Base-by-base conservation (phyloP, 2,329 filamentous ascomycete species). In the Metarhizium rileyi region DNA sequence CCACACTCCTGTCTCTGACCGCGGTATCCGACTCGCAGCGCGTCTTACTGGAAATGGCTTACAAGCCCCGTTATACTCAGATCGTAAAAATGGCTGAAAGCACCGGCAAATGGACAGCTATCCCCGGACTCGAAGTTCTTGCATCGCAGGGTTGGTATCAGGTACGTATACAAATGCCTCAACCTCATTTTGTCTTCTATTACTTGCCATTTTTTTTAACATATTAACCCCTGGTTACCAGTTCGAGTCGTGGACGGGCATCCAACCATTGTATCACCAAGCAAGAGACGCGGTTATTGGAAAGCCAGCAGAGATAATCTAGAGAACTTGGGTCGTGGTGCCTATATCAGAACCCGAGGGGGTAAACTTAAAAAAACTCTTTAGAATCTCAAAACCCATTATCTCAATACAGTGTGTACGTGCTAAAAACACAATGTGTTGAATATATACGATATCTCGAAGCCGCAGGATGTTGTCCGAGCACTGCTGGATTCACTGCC, bases 31-130 rank as follows among this genome's bases (percentile, higher is more conserved):
- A 50, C 23, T 67, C 68, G 5, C 68, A 67, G 25, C 77, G 78
- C 20, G 78, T 93, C 12, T 69, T 97, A 53, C 70, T 97, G 3
- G 93, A 98, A 67, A 95, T 98, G 90, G 91, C 93, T 2, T 98
- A 98, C 68, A 94, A 91, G 67, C 93, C 93, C 20, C 74, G 78
- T 0, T 77, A 87, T 47, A 98, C 93, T 4, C 80, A 84, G 7
- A 68, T 95, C 56, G 96, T 97, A 83, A 78, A 86, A 63, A 71
- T 96, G 63, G 91, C 90, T 2, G 76, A 82, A 58, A 78, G 85
- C 57, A 78, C 79, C 12, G 64, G 63, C 10, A 84, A 84, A 3
- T 98, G 93, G 93, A 77, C 71, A 50, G 89, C 86, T 2, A 84
- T 97, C 54, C 84, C 89, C 7, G 93, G 93, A 0, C 68, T 96